Conservation (phyloP, 2,329 filamentous ascomycete species). For the Fusarium coffeatum region DNA sequence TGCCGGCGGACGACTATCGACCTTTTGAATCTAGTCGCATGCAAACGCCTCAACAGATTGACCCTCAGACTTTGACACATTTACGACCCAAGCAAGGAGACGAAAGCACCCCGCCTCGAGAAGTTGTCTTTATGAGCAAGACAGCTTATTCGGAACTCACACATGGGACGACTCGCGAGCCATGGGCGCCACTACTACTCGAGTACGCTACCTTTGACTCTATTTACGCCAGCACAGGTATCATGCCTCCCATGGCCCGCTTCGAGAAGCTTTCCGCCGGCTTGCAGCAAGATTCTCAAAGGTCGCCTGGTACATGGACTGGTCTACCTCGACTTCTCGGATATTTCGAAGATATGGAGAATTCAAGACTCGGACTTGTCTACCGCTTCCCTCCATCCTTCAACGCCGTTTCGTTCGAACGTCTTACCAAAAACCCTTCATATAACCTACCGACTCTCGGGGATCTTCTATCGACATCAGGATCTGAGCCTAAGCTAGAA, state of each 20-base stretch:
- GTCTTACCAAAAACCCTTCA: constrained; percentile 60
- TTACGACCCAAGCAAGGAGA: constrained; percentile 57
- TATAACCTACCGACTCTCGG: constrained; percentile 66
- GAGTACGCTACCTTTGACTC: constrained; percentile 76
- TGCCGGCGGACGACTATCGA: constrained; percentile 58
- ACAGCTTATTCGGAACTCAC: constrained; percentile 63
- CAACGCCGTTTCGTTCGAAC: constrained; percentile 66
- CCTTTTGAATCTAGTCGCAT: constrained; percentile 71
- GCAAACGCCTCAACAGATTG: constrained; percentile 70
- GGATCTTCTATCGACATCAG: constrained; percentile 63
- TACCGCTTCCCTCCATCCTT: constrained; percentile 78
- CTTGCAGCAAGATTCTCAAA: constrained; percentile 65
- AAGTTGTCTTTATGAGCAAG: constrained; percentile 63
- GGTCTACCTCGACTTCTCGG: constrained; percentile 71
- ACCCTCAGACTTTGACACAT: constrained; percentile 64
- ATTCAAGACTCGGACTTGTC: constrained; percentile 77
- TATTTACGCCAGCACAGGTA: constrained; percentile 71
- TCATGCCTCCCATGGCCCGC: constrained; percentile 72
- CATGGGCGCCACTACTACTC: constrained; percentile 70
- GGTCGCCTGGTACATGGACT: constrained; percentile 67
- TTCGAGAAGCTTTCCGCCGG: constrained; percentile 72
- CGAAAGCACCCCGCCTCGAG: constrained; percentile 52
- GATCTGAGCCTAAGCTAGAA: constrained; percentile 75
- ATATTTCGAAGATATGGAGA: constrained; percentile 80
- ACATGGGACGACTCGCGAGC: constrained; percentile 55